Evolutionary conservation across 2,329 filamentous ascomycete genomes (phyloP).

Genomic region (Talaromyces sp.): DNA sequence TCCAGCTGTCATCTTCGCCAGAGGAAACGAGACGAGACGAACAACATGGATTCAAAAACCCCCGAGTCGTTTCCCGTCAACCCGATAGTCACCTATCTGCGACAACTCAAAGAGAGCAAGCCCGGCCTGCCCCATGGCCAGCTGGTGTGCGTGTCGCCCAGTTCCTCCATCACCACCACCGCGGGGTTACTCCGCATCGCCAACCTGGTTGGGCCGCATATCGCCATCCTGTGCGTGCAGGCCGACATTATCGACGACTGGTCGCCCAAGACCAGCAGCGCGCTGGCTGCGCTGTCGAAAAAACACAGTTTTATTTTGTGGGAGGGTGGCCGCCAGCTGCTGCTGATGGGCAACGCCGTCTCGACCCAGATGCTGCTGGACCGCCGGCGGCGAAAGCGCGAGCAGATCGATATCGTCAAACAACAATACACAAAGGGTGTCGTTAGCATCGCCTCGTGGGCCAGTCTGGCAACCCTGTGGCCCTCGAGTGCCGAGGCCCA

Average conservation of each 20-base stretch:
- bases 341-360: background rate
- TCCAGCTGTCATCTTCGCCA: background rate
- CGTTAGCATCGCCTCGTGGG: slow-evolving; percentile 33
- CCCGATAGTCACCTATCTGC: slow-evolving; percentile 32
- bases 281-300: slow-evolving; percentile 29
- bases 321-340: slow-evolving; percentile 26
- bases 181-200: slow-evolving; percentile 51
- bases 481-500: slow-evolving; percentile 28
- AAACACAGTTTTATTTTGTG: slow-evolving; percentile 34
- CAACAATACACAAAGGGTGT: slow-evolving; percentile 35
- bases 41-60: background rate
- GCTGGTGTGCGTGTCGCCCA: slow-evolving; percentile 43
- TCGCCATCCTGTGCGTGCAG: slow-evolving; percentile 56
- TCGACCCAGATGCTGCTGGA: slow-evolving; percentile 21
- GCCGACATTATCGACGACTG: slow-evolving; percentile 59
- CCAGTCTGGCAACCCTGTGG: slow-evolving; percentile 34
- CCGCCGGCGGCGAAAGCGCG: slow-evolving; percentile 20
- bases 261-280: slow-evolving; percentile 47
- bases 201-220: slow-evolving; percentile 54
- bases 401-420: slow-evolving; percentile 30
- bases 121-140: slow-evolving; percentile 31
- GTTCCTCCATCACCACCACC: slow-evolving; percentile 53
- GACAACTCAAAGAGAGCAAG: slow-evolving; percentile 26
- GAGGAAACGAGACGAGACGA: background rate
- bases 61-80: slow-evolving; percentile 19